Evolutionary conservation across 495 filamentous ascomycete species (phyloP), one percentile per base, ranked within the genome.

Genomic region (Antarctomyces pellizariae): DNA sequence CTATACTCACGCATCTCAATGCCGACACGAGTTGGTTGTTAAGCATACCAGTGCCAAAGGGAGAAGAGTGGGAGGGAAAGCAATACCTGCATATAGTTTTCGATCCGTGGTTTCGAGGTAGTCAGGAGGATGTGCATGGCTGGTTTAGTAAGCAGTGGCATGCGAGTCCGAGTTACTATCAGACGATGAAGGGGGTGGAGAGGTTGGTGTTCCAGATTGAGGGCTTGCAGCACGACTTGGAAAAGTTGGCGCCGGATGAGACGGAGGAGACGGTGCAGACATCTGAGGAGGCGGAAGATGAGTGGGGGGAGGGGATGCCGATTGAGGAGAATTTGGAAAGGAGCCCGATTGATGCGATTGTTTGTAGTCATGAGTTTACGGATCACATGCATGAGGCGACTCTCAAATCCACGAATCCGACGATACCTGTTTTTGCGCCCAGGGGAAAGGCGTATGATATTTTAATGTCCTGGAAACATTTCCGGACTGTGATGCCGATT

Each of bases 71-170:
- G 13, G 38, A 35, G n/a, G 41, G 36, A 13, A 42, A 38, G 14
- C 29, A 42, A 15, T 57, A 54, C 32, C 65, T 50, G 43, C 62
- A 64, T 38, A 52, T 67, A 30, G 32, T 67, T 3, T 49, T 68
- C 24, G 63, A 68, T 34, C 63, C 63, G 1, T 66, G 63, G 63
- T 39, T 66, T 2, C 18, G 35, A 10, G 59, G 63, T 7, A 36
- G 46, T 1, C 62, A 66, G 40, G 48, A 35, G 22, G 63, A 68
- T 40, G 52, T 63, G 2, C 56, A 54, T 5, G 34, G 38, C 6
- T 66, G 54, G 52, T 66, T 67, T 37, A 54, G 46, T n/a, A 49
- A 52, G 28, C 62, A 67, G 43, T 64, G 50, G 50, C 63, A 67
- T 36, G 42, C 46, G 4, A 47, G 36, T 4, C 31, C 48, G 28